Evolutionary conservation across 441 rosid genomes (phyloP).

Genomic region (Populus tomentosa): DNA sequence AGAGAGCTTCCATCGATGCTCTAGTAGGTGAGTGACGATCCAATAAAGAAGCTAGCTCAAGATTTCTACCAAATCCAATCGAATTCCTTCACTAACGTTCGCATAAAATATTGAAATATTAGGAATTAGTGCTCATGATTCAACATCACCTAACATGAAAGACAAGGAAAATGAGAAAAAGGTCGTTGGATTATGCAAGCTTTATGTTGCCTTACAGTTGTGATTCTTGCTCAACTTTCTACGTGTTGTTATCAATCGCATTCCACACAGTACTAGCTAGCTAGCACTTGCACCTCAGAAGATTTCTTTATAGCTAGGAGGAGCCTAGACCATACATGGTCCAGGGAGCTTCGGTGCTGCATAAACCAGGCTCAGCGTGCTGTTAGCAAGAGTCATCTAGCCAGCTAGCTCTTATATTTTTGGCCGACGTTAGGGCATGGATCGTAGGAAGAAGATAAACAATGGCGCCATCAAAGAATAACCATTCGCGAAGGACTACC

Average conservation of each 20-base stretch:
- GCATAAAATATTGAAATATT: neutral
- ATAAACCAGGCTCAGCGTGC: neutral
- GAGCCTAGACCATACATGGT: neutral
- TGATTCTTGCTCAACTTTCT: neutral
- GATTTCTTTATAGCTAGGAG: too few species aligned
- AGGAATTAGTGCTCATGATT: neutral
- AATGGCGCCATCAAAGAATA: neutral
- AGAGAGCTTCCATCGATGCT: neutral
- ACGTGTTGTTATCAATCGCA: neutral
- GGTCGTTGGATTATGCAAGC: neutral
- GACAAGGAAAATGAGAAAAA: neutral
- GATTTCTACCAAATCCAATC: slow-evolving; percentile 2
- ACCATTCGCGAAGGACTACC: neutral
- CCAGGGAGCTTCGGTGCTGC: neutral
- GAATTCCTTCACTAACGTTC: neutral
- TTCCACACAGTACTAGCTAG: neutral
- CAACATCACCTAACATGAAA: neutral
- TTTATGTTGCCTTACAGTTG: slow-evolving; percentile 4
- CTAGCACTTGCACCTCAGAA: neutral
- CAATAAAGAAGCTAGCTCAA: neutral
- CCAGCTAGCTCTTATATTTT: neutral
- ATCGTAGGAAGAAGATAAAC: neutral
- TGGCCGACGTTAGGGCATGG: neutral
- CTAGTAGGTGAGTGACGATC: neutral
- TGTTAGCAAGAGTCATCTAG: neutral